Percentiles rank a stretch among this genome's conserved stretches.
These are phyloP conservation scores for Saccharomycopsis sp. DNA, from an alignment of 805 yeast genomes.

Conservation along the genomic window DNA sequence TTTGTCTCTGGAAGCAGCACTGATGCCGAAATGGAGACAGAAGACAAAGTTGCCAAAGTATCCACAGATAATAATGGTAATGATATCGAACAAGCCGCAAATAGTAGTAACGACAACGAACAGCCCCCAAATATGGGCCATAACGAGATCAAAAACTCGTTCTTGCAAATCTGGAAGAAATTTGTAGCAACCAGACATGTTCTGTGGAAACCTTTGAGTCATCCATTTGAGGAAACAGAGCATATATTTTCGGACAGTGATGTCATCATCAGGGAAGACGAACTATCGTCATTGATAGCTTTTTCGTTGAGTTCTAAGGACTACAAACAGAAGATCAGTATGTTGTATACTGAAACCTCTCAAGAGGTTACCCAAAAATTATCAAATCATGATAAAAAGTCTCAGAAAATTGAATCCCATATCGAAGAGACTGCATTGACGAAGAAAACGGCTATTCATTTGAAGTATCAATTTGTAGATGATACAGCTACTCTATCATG, in stretches of 20 bases:
- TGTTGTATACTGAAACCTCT: slow-evolving; percentile 24
- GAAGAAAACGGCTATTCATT: slow-evolving; percentile 79
- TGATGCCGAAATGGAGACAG: too few species aligned
- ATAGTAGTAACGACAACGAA: too few species aligned
- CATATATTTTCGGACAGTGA: slow-evolving; percentile 92
- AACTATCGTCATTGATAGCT: slow-evolving; percentile 90
- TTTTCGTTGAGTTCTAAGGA: slow-evolving; percentile 85
- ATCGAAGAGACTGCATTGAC: slow-evolving; percentile 30
- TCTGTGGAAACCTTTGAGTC: slow-evolving; percentile 86
- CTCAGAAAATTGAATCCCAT: neutral
- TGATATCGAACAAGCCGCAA: slow-evolving; percentile 6
- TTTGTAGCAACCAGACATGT: slow-evolving; percentile 99
- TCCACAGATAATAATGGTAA: neutral
- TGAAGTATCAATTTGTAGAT: slow-evolving; percentile 87
- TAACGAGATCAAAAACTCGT: slow-evolving; percentile 39
- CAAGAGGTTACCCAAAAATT: neutral
- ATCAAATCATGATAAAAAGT: neutral
- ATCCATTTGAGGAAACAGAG: slow-evolving; percentile 72
- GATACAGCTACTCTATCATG: slow-evolving; percentile 80
- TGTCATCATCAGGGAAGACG: slow-evolving; percentile 92
- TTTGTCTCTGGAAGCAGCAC: too few species aligned
- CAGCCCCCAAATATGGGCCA: too few species aligned
- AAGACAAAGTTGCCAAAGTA: neutral
- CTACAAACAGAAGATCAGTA: slow-evolving; percentile 57
- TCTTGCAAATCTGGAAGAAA: slow-evolving; percentile 75